These are phyloP conservation scores for Botrytis fragariae DNA, from an alignment of 2,329 filamentous ascomycete species.

Conservation along the genomic window DNA sequence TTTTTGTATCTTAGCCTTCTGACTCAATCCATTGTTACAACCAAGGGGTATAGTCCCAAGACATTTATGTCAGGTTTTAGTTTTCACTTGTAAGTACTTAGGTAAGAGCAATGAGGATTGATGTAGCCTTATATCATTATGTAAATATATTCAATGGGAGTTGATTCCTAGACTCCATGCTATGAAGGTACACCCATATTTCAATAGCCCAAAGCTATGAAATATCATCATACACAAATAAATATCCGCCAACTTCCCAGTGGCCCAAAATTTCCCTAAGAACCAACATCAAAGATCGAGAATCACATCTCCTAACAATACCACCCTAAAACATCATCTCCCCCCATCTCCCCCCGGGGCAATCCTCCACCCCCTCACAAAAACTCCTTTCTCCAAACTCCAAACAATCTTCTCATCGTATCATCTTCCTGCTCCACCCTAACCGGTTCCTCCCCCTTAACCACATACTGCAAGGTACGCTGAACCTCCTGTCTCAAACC, in stretches of 20 bases:
- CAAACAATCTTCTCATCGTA: neutral
- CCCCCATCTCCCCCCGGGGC: neutral
- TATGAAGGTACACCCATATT: neutral
- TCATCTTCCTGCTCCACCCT: neutral
- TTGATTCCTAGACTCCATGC: neutral
- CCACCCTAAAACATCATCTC: neutral
- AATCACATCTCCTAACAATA: too few species aligned
- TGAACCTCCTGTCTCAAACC: neutral
- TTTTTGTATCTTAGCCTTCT: neutral
- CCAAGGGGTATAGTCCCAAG: neutral
- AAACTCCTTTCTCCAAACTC: neutral
- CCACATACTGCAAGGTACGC: neutral
- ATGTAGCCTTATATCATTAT: neutral
- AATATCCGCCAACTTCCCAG: neutral
- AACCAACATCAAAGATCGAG: neutral
- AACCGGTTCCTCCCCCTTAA: neutral
- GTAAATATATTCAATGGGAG: neutral
- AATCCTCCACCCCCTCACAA: neutral
- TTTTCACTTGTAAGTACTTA: neutral
- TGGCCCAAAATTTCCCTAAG: accelerated
- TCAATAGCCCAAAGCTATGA: neutral
- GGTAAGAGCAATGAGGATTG: neutral
- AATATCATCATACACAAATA: neutral
- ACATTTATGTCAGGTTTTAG: neutral
- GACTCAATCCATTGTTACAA: neutral